A percentile compares a stretch with the other conserved stretches of the same genome.
phyloP scores from a whole-genome alignment of 441 rosid species.

The Metrosideros polymorpha region DNA sequence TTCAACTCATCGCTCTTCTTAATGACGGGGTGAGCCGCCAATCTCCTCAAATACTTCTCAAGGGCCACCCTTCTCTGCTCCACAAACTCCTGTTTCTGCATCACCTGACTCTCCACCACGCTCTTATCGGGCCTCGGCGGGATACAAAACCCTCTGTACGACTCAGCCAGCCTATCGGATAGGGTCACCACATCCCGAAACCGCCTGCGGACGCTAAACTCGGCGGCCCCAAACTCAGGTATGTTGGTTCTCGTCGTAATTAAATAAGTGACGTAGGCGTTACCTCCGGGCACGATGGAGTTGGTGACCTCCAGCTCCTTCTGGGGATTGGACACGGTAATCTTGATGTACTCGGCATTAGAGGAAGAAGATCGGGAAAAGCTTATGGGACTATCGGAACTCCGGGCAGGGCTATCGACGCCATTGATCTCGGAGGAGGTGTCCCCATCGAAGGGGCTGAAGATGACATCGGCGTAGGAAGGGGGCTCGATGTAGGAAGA shows the following conservation, averaged over 20 bases:
- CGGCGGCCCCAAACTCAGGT: constrained; percentile 44
- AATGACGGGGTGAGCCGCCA: constrained; percentile 60
- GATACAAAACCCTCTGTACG: constrained; percentile 65
- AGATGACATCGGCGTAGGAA: constrained; percentile 63
- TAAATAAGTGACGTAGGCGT: constrained; percentile 49
- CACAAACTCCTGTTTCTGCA: constrained; percentile 89
- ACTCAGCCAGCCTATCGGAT: constrained; percentile 64
- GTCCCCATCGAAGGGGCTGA: constrained; percentile 61
- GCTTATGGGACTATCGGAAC: constrained; percentile 23
- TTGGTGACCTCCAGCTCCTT: constrained; percentile 63
- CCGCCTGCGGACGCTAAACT: constrained; percentile 66
- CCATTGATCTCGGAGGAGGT: constrained; percentile 42
- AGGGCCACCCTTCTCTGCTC: constrained; percentile 78
- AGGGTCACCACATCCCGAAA: constrained; percentile 72
- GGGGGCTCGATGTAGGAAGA: constrained; percentile 70
- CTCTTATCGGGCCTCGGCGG: constrained; percentile 85
- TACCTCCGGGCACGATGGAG: constrained; percentile 80
- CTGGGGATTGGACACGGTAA: constrained; percentile 73
- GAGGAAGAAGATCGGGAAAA: constrained; percentile 50
- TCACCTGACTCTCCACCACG: constrained; percentile 82
- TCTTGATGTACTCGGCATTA: constrained; percentile 40
- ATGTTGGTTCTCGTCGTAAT: constrained; percentile 73
- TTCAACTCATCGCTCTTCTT: constrained; percentile 68
- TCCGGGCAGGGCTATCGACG: constrained; percentile 22
- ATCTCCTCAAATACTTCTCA: constrained; percentile 70